Conservation (phyloP, 768 basidiomycete genomes). For the Mycena pura region DNA sequence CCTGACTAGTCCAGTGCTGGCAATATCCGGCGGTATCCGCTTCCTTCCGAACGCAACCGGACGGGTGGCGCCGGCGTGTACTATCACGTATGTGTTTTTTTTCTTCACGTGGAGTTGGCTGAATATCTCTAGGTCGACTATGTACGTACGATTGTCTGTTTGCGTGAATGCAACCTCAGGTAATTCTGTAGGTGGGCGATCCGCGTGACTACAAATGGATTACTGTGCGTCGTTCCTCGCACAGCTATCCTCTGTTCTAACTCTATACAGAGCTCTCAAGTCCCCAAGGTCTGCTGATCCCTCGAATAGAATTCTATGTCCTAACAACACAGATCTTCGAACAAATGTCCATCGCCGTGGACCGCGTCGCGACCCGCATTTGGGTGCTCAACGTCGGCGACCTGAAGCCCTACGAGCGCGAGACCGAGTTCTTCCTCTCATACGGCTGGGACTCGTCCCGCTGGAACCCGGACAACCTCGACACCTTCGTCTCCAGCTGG, state of each 20-base stretch:
- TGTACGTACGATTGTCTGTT: conserved; percentile 38
- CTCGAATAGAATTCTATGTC: background rate
- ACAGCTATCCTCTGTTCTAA: background rate
- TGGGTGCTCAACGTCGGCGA: conserved; percentile 84
- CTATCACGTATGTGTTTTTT: conserved; percentile 56
- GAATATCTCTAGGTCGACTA: conserved; percentile 50
- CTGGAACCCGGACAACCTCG: conserved; percentile 62
- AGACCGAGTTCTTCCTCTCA: conserved; percentile 71
- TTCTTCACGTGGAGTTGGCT: background rate
- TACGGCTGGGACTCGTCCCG: conserved; percentile 65
- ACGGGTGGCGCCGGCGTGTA: conserved; percentile 76
- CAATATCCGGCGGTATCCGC: conserved; percentile 69
- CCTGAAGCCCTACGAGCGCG: conserved; percentile 75
- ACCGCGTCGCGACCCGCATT: conserved; percentile 61
- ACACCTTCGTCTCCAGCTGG: conserved; percentile 61
- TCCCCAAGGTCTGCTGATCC: conserved; percentile 48
- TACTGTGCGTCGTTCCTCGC: conserved; percentile 42
- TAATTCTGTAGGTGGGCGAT: conserved; percentile 58
- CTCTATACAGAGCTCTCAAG: conserved; percentile 52
- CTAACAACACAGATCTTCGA: conserved; percentile 56
- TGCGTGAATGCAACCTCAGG: background rate
- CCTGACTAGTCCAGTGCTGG: conserved; percentile 37
- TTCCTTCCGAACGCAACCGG: conserved; percentile 59
- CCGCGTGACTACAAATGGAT: conserved; percentile 80
- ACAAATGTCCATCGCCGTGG: conserved; percentile 71